These are phyloP conservation scores for Pisolithus microcarpus DNA, from an alignment of 768 basidiomycete species.

Conservation along the genomic window DNA sequence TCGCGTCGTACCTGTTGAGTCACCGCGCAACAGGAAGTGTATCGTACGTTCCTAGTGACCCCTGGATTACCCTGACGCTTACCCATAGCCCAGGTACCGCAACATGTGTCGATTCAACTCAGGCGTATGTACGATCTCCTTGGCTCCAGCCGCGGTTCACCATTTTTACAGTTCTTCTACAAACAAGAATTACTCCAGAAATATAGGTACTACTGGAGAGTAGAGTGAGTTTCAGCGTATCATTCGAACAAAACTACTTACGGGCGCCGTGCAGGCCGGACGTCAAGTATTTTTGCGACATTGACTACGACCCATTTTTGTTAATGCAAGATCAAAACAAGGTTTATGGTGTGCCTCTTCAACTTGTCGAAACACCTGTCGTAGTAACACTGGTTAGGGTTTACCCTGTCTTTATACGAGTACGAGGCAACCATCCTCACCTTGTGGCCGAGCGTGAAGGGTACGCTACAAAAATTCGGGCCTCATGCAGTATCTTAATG, in stretches of 20 bases:
- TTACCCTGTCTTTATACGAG: conserved; percentile 74
- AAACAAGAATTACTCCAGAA: conserved; percentile 66
- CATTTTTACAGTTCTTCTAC: conserved; percentile 62
- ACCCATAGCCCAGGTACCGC: conserved; percentile 51
- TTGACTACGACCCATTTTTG: conserved; percentile 74
- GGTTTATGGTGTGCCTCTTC: conserved; percentile 55
- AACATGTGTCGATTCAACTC: conserved; percentile 97
- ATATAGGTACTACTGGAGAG: conserved; percentile 86
- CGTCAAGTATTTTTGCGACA: conserved; percentile 76
- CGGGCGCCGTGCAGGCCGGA: conserved; percentile 44
- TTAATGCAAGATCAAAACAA: conserved; percentile 75
- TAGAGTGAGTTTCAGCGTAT: conserved; percentile 51
- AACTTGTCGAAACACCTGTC: conserved; percentile 19
- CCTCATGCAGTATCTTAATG: background rate
- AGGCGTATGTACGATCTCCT: conserved; percentile 45
- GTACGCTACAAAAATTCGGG: conserved; percentile 27
- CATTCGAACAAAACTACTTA: conserved; percentile 4
- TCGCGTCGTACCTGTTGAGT: conserved; percentile 2
- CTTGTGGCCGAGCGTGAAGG: conserved; percentile 69
- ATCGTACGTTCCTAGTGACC: conserved; percentile 40
- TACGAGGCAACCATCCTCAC: conserved; percentile 76
- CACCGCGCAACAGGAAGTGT: conserved; percentile 49
- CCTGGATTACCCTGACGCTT: background rate
- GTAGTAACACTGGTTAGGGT: conserved; percentile 37
- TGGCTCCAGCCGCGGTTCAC: conserved; percentile 1